Percentiles rank a stretch among this genome's conserved stretches.
phyloP scores from a whole-genome alignment of 345 rosid species.

The Carallia brachiata region DNA sequence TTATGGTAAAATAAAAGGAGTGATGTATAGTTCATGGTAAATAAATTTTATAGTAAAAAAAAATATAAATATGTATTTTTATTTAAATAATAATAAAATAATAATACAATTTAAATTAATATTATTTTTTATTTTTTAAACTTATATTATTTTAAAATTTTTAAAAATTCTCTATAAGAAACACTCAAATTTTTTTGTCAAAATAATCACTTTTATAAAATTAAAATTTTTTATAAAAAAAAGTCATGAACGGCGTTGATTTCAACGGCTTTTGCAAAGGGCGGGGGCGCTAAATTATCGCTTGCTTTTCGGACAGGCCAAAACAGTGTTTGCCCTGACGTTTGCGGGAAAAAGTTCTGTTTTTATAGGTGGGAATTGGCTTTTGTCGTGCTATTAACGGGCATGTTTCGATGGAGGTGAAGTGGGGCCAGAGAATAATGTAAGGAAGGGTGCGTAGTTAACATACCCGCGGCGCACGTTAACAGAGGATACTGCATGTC shows the following conservation, averaged over 20 bases:
- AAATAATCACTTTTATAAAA: too few species aligned
- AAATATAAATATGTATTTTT: too few species aligned
- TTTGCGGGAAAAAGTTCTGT: constrained; percentile 50
- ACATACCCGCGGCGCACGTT: constrained; percentile 8
- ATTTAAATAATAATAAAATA: too few species aligned
- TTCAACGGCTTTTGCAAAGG: not conserved
- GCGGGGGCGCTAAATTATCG: not conserved
- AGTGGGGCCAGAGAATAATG: not conserved
- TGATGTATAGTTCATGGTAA: too few species aligned
- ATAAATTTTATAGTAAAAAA: too few species aligned
- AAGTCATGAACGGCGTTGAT: constrained; percentile 45
- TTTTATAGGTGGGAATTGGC: constrained; percentile 51
- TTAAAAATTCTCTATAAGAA: too few species aligned
- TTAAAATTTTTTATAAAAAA: too few species aligned
- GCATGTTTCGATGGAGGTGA: constrained; percentile 51
- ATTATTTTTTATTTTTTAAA: too few species aligned
- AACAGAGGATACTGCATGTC: not conserved
- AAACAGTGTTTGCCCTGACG: constrained; percentile 51
- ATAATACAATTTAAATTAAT: too few species aligned
- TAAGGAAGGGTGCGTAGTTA: constrained; percentile 13
- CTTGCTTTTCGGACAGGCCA: not conserved
- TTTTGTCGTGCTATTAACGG: constrained; percentile 72
- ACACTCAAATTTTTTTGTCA: too few species aligned
- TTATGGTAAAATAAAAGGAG: too few species aligned
- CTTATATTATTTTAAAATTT: too few species aligned